phyloP scores from a whole-genome alignment of 1,284 basidiomycete species.

The Irpex sp. region DNA sequence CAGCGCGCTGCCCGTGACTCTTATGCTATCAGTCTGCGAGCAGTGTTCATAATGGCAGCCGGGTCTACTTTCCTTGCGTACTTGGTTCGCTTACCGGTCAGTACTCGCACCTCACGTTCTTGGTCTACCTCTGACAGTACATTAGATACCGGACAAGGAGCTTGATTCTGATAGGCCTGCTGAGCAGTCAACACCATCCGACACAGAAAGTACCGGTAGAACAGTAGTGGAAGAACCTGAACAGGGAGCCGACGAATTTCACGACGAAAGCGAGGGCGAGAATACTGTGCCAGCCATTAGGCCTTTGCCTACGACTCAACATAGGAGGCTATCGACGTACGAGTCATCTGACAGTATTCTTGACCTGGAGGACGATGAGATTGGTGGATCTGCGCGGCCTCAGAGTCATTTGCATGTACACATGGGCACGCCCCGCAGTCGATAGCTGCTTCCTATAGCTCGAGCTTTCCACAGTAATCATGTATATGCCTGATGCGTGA shows the following conservation, averaged over 20 bases:
- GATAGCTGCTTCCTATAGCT: too few species aligned
- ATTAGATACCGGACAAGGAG: slow-evolving; percentile 59
- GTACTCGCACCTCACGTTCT: slow-evolving; percentile 21
- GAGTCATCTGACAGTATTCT: slow-evolving; percentile 38
- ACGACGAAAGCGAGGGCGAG: slow-evolving; percentile 1
- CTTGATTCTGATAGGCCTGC: slow-evolving; percentile 32
- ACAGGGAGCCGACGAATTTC: background rate
- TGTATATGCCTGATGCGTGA: too few species aligned
- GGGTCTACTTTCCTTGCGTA: slow-evolving; percentile 64
- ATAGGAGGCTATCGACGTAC: slow-evolving; percentile 37
- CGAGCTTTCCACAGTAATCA: too few species aligned
- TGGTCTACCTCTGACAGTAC: background rate
- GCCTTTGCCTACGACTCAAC: background rate
- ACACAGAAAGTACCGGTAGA: background rate
- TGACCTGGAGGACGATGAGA: slow-evolving; percentile 37
- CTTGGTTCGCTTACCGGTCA: slow-evolving; percentile 58
- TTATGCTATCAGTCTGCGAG: slow-evolving; percentile 62
- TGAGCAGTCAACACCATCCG: background rate
- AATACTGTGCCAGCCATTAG: slow-evolving; percentile 2
- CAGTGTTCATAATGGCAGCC: slow-evolving; percentile 73
- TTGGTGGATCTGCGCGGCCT: slow-evolving; percentile 34
- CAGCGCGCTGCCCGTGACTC: slow-evolving; percentile 68
- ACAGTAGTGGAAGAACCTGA: slow-evolving; percentile 5
- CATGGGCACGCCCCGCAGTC: background rate
- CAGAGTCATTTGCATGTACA: background rate